Evolutionary conservation across 176 grass and related monocot genomes (phyloP).

Genomic region (Zea mays): Zm-B73-REFERENCE-NAM-5.0 NC_050098.1:93578501-93579000

Average conservation of each 20-base stretch:
- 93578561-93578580: background rate
- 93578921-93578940: background rate
- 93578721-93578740: constrained; percentile 97
- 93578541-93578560: background rate
- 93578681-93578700: constrained; percentile 89
- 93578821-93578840: background rate
- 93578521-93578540: background rate
- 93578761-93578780: constrained; percentile 83
- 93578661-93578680: constrained; percentile 91
- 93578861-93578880: background rate
- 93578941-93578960: no score
- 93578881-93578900: constrained; percentile 17
- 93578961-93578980: no score
- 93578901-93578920: constrained; percentile 7
- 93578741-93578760: constrained; percentile 62
- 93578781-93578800: constrained; percentile 12
- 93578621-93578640: constrained; percentile 34
- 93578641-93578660: constrained; percentile 69
- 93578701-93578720: constrained; percentile 98
- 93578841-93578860: background rate
- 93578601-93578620: constrained; percentile 23
- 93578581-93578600: background rate
- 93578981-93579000: no score
- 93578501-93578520: background rate
- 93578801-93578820: background rate